These are phyloP conservation scores for Xylariaceae sp. DNA, from an alignment of 2,329 filamentous ascomycete species.

Conservation along the genomic window DNA sequence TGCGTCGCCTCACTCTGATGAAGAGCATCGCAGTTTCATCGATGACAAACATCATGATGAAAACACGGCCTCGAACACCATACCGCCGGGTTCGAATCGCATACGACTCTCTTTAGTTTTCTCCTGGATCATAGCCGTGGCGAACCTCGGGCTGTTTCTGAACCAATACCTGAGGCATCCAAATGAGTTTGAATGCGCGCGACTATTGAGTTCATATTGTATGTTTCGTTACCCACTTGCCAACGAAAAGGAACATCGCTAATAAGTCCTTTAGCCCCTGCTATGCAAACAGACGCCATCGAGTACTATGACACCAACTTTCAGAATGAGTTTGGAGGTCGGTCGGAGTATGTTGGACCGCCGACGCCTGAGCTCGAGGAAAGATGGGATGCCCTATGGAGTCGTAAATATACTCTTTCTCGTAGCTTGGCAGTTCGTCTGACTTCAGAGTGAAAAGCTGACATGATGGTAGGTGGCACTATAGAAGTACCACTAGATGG, in stretches of 20 bases:
- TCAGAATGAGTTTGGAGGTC: slow-evolving; percentile 6
- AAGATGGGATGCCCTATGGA: slow-evolving; percentile 6
- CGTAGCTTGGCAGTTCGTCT: not conserved
- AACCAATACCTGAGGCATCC: not conserved
- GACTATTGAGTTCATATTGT: slow-evolving; percentile 2
- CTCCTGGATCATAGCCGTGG: slow-evolving; percentile 1
- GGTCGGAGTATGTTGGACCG: not conserved
- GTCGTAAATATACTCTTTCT: not conserved
- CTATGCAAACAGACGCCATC: slow-evolving; percentile 1
- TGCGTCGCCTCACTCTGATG: not conserved
- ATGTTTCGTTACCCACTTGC: not conserved
- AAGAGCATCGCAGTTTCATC: slow-evolving; percentile 2
- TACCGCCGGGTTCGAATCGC: not conserved
- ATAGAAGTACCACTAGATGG: not conserved
- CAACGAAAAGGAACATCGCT: not conserved
- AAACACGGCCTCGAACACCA: not conserved
- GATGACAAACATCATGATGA: not conserved
- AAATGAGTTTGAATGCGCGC: slow-evolving; percentile 3
- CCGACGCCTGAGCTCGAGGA: slow-evolving; percentile 7
- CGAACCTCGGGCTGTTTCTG: slow-evolving; percentile 1
- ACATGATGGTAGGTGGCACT: not conserved
- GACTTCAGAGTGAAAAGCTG: not conserved
- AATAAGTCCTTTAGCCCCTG: not conserved
- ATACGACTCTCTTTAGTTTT: not conserved
- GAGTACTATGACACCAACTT: slow-evolving; percentile 8